A percentile compares a stretch with the other conserved stretches of the same genome.
Evolutionary conservation across 345 rosid species (phyloP).

Genomic region (Leavenworthia alabamica): DNA sequence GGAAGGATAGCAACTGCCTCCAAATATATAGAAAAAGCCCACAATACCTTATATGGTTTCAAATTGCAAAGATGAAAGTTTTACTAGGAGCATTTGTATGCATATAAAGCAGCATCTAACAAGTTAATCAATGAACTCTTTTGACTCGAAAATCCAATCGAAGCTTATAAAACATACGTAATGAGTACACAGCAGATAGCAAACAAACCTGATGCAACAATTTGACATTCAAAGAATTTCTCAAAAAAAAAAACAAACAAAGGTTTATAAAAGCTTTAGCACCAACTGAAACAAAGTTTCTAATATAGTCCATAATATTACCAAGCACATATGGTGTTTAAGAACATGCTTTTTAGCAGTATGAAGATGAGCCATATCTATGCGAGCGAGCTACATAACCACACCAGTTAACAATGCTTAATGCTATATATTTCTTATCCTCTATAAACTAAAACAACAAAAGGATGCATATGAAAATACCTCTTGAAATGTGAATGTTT

Average conservation of each 20-base stretch:
- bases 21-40: conserved; percentile 93
- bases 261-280: conserved; percentile 6
- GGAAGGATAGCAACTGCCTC: conserved; percentile 97
- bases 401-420: neutral
- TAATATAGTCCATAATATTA: neutral
- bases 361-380: neutral
- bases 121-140: neutral
- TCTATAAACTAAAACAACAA: neutral
- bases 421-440: neutral
- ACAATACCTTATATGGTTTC: conserved; percentile 48
- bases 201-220: neutral
- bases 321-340: neutral
- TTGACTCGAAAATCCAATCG: neutral
- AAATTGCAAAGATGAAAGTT: neutral
- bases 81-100: neutral
- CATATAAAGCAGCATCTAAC: neutral
- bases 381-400: neutral
- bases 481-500: conserved; percentile 78
- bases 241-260: neutral
- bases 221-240: neutral
- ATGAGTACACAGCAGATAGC: conserved; percentile 1
- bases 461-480: conserved; percentile 30
- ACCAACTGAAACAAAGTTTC: neutral
- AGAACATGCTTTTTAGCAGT: neutral
- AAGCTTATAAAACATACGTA: neutral